Evolutionary conservation across 176 grass and related monocot species (phyloP).

Genomic region (Bothriochloa decipiens): DNA sequence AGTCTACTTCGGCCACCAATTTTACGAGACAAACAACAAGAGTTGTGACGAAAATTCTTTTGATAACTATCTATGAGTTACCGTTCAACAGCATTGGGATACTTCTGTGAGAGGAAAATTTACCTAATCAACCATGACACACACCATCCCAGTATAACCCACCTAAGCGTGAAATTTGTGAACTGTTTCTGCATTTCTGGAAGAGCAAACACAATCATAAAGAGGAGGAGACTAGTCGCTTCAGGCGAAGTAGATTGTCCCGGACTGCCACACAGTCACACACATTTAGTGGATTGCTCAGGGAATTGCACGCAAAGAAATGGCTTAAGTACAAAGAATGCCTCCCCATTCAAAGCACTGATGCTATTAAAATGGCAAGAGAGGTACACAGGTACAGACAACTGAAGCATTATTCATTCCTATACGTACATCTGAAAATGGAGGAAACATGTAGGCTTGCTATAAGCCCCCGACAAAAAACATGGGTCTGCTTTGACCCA

Average conservation of each 20-base stretch:
- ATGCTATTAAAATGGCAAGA: conserved; percentile 6
- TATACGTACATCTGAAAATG: background rate
- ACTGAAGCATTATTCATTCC: background rate
- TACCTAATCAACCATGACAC: background rate
- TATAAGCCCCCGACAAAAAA: background rate
- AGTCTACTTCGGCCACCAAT: background rate
- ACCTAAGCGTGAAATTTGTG: background rate
- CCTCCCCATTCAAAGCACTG: background rate
- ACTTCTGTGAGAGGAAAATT: background rate
- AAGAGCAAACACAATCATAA: background rate
- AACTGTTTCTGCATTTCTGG: background rate
- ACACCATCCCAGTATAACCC: background rate
- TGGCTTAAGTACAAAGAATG: background rate
- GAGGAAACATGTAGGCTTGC: background rate
- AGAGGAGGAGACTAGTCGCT: background rate
- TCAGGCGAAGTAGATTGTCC: background rate
- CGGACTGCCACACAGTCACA: background rate
- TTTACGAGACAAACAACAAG: background rate
- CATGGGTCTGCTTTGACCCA: background rate
- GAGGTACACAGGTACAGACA: background rate
- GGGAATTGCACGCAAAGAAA: background rate
- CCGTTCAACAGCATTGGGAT: background rate
- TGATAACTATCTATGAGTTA: background rate
- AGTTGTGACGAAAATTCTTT: background rate
- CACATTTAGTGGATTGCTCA: background rate